Percentiles rank a stretch among this genome's conserved stretches.
Conservation (phyloP, 2,329 filamentous ascomycete species). For the Akanthomyces muscarius region DNA sequence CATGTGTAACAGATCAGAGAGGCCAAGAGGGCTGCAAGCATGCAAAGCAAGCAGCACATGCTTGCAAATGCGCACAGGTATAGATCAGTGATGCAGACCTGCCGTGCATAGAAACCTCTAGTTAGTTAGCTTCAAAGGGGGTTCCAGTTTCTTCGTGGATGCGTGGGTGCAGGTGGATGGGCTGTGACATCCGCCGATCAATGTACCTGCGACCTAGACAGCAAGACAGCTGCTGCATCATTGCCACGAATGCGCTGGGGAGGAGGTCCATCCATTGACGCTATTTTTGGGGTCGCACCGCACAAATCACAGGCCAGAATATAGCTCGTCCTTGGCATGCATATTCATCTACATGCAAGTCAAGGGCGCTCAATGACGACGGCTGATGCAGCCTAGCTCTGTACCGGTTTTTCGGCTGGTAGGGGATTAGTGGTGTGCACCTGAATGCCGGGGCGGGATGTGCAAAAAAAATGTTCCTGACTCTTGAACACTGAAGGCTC, state of each 20-base stretch:
- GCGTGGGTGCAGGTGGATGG: neutral
- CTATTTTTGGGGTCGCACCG: neutral
- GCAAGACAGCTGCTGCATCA: neutral
- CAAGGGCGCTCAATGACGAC: neutral
- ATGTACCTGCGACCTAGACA: neutral
- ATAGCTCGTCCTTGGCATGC: slow-evolving; percentile 6
- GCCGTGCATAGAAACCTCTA: neutral
- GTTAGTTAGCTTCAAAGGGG: neutral
- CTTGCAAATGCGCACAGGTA: neutral
- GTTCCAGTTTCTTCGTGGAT: neutral
- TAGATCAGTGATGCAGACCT: neutral
- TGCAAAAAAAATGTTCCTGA: no score
- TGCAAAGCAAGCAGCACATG: neutral
- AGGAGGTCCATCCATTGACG: neutral
- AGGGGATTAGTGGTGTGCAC: no score
- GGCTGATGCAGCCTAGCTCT: neutral
- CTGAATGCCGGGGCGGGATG: no score
- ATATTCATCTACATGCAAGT: slow-evolving; percentile 2
- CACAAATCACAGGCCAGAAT: neutral
- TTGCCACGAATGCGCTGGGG: neutral
- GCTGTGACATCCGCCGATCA: neutral
- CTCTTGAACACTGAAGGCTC: no score
- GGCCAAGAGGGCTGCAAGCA: neutral
- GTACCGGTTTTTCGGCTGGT: neutral
- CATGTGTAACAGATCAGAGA: neutral